Conservation (phyloP, 306 rosid genomes). For the Cicer pinnatifidum region DNA sequence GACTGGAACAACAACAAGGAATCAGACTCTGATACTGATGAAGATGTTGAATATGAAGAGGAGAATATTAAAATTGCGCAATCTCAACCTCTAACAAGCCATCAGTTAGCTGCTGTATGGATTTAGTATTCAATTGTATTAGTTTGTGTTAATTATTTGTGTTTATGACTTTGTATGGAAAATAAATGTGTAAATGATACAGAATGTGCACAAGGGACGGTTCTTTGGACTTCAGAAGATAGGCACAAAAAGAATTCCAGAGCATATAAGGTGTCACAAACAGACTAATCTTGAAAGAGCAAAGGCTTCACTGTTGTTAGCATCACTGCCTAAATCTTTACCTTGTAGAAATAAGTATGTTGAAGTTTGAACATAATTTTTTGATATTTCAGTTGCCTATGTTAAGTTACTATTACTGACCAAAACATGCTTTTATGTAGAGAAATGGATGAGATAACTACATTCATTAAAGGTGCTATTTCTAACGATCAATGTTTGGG, state of each 20-base stretch:
- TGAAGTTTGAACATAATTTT: constrained; percentile 26
- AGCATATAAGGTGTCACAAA: constrained; percentile 80
- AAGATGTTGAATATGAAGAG: constrained; percentile 69
- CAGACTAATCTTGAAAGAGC: constrained; percentile 92
- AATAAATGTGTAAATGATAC: constrained; percentile 40
- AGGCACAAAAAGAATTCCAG: constrained; percentile 81
- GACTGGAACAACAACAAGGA: constrained; percentile 72
- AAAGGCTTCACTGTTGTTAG: constrained; percentile 81
- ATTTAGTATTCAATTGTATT: constrained; percentile 38
- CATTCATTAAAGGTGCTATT: constrained; percentile 83
- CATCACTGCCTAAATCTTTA: constrained; percentile 80
- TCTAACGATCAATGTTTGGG: constrained; percentile 89
- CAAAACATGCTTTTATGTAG: constrained; percentile 52
- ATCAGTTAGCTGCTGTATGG: constrained; percentile 81
- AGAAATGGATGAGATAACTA: constrained; percentile 83
- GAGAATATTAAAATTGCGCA: constrained; percentile 53
- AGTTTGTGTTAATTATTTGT: constrained; percentile 22
- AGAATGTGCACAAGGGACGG: constrained; percentile 77
- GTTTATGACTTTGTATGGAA: constrained; percentile 44
- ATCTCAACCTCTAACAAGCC: constrained; percentile 53
- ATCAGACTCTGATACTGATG: constrained; percentile 70
- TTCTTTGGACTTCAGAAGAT: constrained; percentile 88
- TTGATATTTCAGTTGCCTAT: constrained; percentile 31
- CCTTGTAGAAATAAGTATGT: constrained; percentile 94
- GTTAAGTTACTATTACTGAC: constrained; percentile 40